Percentiles rank a stretch among this genome's conserved stretches.
Conservation (phyloP, 1,284 basidiomycete species). For the Sutorius eximius region DNA sequence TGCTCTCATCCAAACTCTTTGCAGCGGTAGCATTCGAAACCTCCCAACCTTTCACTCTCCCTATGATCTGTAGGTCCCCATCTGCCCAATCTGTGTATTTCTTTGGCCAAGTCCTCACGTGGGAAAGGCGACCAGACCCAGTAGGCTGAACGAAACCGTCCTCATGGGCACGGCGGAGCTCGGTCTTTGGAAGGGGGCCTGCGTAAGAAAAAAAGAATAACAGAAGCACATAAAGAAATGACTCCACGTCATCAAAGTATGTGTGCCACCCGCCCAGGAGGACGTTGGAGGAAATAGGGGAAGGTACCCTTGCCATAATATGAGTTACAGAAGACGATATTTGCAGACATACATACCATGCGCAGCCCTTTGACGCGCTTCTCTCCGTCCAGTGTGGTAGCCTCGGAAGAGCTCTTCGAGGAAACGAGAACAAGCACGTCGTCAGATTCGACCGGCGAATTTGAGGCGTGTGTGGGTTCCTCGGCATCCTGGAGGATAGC, state of each 20-base stretch:
- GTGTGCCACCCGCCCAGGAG: slow-evolving; percentile 1
- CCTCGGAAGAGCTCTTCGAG: background rate
- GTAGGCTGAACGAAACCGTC: background rate
- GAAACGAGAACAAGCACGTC: background rate
- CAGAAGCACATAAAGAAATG: slow-evolving; percentile 14
- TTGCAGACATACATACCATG: background rate
- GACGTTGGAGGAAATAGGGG: slow-evolving; percentile 9
- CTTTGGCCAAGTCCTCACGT: background rate
- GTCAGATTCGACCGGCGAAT: background rate
- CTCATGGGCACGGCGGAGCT: background rate
- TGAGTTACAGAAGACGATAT: background rate
- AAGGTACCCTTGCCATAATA: background rate
- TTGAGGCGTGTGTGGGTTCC: background rate
- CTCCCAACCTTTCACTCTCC: background rate
- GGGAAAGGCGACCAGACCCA: background rate
- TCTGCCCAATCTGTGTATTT: background rate
- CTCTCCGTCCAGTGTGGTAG: background rate
- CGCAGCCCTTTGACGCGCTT: background rate
- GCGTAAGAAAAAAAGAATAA: slow-evolving; percentile 17
- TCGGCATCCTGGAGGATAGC: slow-evolving; percentile 4
- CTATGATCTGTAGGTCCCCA: too few species aligned
- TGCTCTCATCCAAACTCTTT: background rate
- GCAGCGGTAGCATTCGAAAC: background rate
- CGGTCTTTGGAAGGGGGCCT: background rate
- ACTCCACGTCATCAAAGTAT: slow-evolving; percentile 15